Percentiles rank a stretch among this genome's conserved stretches.
These are phyloP conservation scores for Hymenoscyphus occultus DNA, from an alignment of 2,329 filamentous ascomycete genomes.

Conservation along the genomic window DNA sequence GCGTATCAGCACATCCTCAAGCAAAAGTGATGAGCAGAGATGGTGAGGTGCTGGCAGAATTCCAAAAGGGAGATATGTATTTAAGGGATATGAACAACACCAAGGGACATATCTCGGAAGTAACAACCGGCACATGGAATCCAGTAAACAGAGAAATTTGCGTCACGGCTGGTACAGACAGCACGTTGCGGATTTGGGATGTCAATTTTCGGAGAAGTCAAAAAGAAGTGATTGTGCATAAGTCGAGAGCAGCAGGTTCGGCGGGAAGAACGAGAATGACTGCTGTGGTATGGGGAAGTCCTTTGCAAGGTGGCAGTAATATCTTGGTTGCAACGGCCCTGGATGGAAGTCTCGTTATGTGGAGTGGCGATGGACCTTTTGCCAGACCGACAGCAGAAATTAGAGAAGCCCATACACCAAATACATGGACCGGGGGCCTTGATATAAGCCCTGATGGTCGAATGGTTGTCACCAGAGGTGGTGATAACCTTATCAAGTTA, in stretches of 20 bases:
- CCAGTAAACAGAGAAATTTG: slow-evolving; percentile 81
- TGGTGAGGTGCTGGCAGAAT: slow-evolving; percentile 80
- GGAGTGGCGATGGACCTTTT: slow-evolving; percentile 84
- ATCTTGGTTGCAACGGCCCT: slow-evolving; percentile 78
- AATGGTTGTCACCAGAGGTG: slow-evolving; percentile 85
- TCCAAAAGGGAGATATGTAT: slow-evolving; percentile 98
- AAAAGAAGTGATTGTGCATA: slow-evolving; percentile 93
- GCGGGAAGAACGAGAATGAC: slow-evolving; percentile 94
- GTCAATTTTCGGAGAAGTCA: slow-evolving; percentile 86
- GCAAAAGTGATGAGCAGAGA: slow-evolving; percentile 87
- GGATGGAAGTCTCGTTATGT: slow-evolving; percentile 90
- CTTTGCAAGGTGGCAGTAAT: slow-evolving; percentile 72
- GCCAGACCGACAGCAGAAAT: slow-evolving; percentile 80
- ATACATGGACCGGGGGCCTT: slow-evolving; percentile 89
- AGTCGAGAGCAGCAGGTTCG: slow-evolving; percentile 82
- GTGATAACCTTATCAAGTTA: slow-evolving; percentile 88
- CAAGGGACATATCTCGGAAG: slow-evolving; percentile 91
- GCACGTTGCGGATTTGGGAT: slow-evolving; percentile 95
- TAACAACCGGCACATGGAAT: slow-evolving; percentile 87
- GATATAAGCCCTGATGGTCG: slow-evolving; percentile 89
- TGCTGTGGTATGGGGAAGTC: slow-evolving; percentile 79
- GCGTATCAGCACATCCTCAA: slow-evolving; percentile 84
- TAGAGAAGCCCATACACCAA: slow-evolving; percentile 72
- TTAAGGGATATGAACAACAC: slow-evolving; percentile 96
- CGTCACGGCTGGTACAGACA: slow-evolving; percentile 90